Base-by-base conservation (phyloP, 2,329 filamentous ascomycete species). In the Drechslera avenae region DNA sequence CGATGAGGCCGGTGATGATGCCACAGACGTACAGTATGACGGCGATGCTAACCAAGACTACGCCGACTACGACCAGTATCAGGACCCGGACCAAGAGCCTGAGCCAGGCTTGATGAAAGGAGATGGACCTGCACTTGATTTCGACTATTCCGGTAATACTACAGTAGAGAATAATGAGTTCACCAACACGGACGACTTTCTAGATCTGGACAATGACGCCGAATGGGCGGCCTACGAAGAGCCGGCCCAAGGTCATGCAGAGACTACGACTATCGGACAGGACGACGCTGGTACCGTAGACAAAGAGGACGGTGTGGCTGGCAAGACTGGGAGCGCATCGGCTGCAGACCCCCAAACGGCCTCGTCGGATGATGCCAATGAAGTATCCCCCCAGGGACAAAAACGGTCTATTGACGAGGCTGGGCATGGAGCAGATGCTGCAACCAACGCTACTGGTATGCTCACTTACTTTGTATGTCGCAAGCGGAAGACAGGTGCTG, bases 321-420 rank as follows among this genome's bases (percentile, higher is more conserved):
- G 59, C 54, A 62, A 64, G 51, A 44, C 57, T 57, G 56, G 39
- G 57, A 62, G 58, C 52, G 56, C 56, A 52, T 57, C 57, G 57
- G 62, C 54, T 68, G 66, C 61, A 59, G 53, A 61, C 46, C 57
- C 60, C 52, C 52, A 60, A 48, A 59, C 54, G 30, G 54, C 54
- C 62, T 66, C 62, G 52, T 67, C 61, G 39, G 59, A 54, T 39
- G 60, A 62, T 28, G 53, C 54, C 42, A 52, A 57, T 33, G 50
- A 60, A 18, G 43, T 56, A 42, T 70, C 68, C 36, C 57, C 62
- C n/a, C 67, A 69, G 56, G 62, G 66, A 57, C 64, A 59, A 39
- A 72, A 72, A 54, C 62, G 69, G 49, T 63, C 66, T 13, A 63
- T 70, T 47, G 66, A 68, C 52, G 67, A 71, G 57, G 66, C 68